Evolutionary conservation across 257 asterid species (phyloP), one percentile per base, ranked within the genome.

Genomic region (Pogostemon cablin): DNA sequence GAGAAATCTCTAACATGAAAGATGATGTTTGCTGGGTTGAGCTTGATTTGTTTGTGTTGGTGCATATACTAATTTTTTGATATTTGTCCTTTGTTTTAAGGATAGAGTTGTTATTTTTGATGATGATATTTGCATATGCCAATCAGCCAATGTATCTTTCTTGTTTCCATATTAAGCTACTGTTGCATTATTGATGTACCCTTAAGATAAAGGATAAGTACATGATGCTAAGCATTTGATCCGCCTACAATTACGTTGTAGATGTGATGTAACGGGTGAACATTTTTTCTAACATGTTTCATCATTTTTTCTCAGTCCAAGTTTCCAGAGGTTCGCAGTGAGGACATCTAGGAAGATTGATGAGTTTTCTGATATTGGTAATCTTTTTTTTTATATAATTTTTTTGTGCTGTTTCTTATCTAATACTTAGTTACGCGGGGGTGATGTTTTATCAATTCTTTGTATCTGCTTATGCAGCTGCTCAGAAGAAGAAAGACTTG

Each of bases 281-380:
- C 15, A 25, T 59, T n/a, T 12, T 71, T 73, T 75, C 46, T 71
- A 38, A 69, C 12, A 3, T 15, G 48, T 71, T 55, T 47, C 4
- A 3, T 52, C 20, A 15, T 63, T 52, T 48, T 72, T 55, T 20
- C 50, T 11, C 81, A 93, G 96, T 75, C 87, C 82, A 35, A 69
- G 67, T 54, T 88, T 90, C 78, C 97, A 90, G 86, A 85, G 95
- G 73, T 92, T 92, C 76, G 98, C 98, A 0, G 96, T 92, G 71
- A 90, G 84, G 83, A 83, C 98, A 12, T 85, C 92, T 2, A 89
- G 72, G 86, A 88, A 61, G 83, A 70, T 88, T 32, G 87, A 85
- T 32, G 88, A 85, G 12, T 2, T 85, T 9, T 63, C 95, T 76
- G 76, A 57, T 17, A 65, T 83, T 4, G 95, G 97, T 80, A 81